Evolutionary conservation across 2,329 filamentous ascomycete species (phyloP).

Genomic region (Bretziella fagacearum): DNA sequence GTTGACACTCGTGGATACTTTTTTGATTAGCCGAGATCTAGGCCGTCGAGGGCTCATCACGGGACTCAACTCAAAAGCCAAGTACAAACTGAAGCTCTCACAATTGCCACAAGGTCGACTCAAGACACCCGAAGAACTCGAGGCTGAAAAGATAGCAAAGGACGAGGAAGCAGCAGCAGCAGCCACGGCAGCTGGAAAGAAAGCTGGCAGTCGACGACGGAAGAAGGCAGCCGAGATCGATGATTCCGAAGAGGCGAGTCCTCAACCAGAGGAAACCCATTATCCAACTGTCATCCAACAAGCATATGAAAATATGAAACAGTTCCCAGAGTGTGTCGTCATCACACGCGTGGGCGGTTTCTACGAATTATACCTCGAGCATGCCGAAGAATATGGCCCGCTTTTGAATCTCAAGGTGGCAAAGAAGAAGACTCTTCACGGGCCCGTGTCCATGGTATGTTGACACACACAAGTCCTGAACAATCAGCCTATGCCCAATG

Average conservation of each 20-base stretch:
- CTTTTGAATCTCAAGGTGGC: conserved; percentile 77
- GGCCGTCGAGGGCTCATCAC: no score
- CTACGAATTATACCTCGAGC: conserved; percentile 95
- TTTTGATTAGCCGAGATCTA: no score
- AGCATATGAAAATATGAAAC: conserved; percentile 74
- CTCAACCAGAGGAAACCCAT: conserved; percentile 28
- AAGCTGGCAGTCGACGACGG: no score
- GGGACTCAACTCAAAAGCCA: no score
- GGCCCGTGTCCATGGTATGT: conserved; percentile 67
- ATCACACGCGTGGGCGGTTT: conserved; percentile 88
- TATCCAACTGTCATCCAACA: conserved; percentile 87
- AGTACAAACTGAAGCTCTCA: no score
- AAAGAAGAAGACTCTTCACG: conserved; percentile 60
- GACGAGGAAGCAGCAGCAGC: no score
- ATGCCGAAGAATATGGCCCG: conserved; percentile 77
- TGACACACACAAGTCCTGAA: conserved; percentile 2
- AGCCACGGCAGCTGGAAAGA: no score
- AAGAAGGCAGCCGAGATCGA: background rate
- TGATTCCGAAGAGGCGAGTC: background rate
- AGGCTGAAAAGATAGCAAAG: no score
- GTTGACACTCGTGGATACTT: no score
- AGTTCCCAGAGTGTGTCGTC: conserved; percentile 78
- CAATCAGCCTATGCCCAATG: background rate
- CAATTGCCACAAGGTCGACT: no score
- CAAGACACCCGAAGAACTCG: no score